These are phyloP conservation scores for Fusarium chaquense DNA, from an alignment of 2,329 filamentous ascomycete genomes.

Conservation along the genomic window DNA sequence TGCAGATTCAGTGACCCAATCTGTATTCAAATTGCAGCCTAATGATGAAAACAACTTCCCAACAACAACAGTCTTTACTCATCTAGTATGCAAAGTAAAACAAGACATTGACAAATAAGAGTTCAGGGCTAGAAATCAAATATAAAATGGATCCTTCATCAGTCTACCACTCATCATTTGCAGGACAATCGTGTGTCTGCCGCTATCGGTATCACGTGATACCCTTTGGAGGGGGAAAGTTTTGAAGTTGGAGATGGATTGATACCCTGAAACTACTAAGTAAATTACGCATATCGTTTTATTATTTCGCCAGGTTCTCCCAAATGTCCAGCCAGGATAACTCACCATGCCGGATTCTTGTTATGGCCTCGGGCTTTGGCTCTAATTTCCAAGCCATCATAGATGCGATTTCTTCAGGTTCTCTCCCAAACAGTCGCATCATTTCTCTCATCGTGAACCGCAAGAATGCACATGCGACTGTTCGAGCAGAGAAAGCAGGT, in stretches of 20 bases:
- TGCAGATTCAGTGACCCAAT: neutral
- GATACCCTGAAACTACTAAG: neutral
- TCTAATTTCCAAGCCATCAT: slow-evolving; percentile 83
- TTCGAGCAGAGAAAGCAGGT: slow-evolving; percentile 60
- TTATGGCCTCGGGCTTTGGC: slow-evolving; percentile 80
- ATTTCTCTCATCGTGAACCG: slow-evolving; percentile 63
- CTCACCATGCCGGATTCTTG: slow-evolving; percentile 65
- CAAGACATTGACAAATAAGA: neutral
- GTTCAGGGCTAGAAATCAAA: neutral
- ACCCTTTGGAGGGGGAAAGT: slow-evolving; percentile 28
- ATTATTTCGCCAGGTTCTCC: neutral
- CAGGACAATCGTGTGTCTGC: slow-evolving; percentile 6
- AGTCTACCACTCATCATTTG: neutral
- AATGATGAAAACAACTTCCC: neutral
- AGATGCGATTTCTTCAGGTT: slow-evolving; percentile 57
- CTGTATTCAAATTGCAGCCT: neutral
- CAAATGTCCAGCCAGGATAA: slow-evolving; percentile 25
- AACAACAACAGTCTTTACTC: neutral
- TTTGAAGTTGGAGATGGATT: slow-evolving; percentile 13
- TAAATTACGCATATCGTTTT: slow-evolving; percentile 7
- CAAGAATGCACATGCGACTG: slow-evolving; percentile 59
- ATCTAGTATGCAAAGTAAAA: neutral
- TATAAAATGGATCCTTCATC: neutral
- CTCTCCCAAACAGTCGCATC: slow-evolving; percentile 59
- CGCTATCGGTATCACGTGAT: slow-evolving; percentile 32